Percentiles rank a stretch among this genome's conserved stretches.
Evolutionary conservation across 345 rosid species (phyloP).

Genomic region (Mangifera indica): DNA sequence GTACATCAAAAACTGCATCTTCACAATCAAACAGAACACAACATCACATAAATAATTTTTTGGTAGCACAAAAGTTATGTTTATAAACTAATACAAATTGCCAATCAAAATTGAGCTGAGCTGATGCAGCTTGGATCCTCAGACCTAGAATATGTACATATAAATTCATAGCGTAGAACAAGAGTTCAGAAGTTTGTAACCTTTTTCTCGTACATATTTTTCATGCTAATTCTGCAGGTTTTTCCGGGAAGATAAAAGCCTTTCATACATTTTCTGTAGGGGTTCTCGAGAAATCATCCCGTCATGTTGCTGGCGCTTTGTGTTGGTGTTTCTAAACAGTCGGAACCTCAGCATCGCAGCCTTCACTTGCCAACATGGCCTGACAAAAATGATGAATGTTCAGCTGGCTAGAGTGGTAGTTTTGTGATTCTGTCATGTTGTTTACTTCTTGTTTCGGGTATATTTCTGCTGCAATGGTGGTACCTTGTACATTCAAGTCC

Average conservation of each 20-base stretch:
- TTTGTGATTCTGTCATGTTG: neutral
- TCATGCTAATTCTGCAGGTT: neutral
- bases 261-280: neutral
- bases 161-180: neutral
- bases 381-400: neutral
- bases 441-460: slow-evolving; percentile 11
- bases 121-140: slow-evolving; percentile 13
- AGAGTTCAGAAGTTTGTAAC: neutral
- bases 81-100: neutral
- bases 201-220: neutral
- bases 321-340: neutral
- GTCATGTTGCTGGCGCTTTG: neutral
- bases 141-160: neutral
- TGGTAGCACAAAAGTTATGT: neutral
- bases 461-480: slow-evolving; percentile 11
- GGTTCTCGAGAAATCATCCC: neutral
- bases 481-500: slow-evolving; percentile 41
- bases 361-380: neutral
- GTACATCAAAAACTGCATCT: no score
- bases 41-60: no score
- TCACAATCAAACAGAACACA: no score
- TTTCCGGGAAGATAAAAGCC: neutral
- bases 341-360: slow-evolving; percentile 30
- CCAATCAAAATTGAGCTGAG: slow-evolving; percentile 34
- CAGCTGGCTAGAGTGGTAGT: slow-evolving; percentile 7